Percentiles rank a stretch among this genome's conserved stretches.
These are phyloP conservation scores for Mortierella sp. DNA, from an alignment of 371 early-diverging fungal species.

Conservation along the genomic window DNA sequence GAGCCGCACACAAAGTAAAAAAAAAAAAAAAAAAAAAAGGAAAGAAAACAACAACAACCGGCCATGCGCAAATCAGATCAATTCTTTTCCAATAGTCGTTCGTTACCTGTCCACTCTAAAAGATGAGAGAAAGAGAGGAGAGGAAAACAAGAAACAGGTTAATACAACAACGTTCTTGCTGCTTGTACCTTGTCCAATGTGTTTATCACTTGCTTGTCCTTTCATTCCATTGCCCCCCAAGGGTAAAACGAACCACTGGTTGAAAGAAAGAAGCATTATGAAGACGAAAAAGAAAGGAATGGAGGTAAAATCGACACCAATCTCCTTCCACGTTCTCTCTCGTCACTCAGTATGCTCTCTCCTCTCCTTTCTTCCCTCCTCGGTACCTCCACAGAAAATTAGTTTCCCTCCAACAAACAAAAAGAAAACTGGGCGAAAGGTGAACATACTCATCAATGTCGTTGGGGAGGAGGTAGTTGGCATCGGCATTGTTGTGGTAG, in stretches of 20 bases:
- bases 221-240: neutral
- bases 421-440: neutral
- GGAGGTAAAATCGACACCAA: neutral
- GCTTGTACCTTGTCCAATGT: neutral
- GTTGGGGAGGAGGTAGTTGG: constrained; percentile 44
- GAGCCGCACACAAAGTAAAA: neutral
- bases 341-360: neutral
- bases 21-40: neutral
- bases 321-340: neutral
- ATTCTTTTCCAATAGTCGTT: neutral
- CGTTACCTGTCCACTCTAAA: constrained; percentile 45
- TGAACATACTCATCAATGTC: constrained; percentile 51
- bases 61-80: neutral
- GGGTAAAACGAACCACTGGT: neutral
- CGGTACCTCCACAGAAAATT: neutral
- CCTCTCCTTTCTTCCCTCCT: neutral
- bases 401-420: constrained; percentile 1
- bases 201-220: neutral
- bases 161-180: neutral
- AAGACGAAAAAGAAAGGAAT: too few relatives aligned
- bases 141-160: constrained; percentile 1
- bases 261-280: neutral
- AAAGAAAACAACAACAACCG: neutral
- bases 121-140: neutral
- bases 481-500: constrained; percentile 40